Evolutionary conservation across 2,329 filamentous ascomycete species (phyloP).

Genomic region (Cercospora sp.): DNA sequence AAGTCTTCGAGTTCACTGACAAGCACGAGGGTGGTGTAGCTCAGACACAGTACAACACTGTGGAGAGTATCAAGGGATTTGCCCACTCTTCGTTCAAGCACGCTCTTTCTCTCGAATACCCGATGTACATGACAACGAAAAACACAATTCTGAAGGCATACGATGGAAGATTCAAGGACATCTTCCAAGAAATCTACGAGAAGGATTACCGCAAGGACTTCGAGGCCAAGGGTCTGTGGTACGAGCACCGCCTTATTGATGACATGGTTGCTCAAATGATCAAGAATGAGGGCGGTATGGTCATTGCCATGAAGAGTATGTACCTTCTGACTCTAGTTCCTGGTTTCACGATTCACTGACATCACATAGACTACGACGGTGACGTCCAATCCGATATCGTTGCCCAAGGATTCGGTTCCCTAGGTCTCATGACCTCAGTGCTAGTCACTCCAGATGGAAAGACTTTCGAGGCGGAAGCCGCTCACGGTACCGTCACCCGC

Average conservation of each 20-base stretch:
- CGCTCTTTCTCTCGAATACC: conserved; percentile 79
- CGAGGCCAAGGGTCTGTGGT: conserved; percentile 92
- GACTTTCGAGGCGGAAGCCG: conserved; percentile 96
- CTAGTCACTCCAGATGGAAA: conserved; percentile 95
- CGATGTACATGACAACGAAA: conserved; percentile 99
- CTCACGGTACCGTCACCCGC: conserved; percentile 95
- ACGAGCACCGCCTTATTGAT: conserved; percentile 98
- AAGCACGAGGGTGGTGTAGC: conserved; percentile 73
- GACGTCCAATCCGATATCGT: conserved; percentile 99
- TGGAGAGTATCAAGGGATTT: conserved; percentile 91
- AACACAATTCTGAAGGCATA: conserved; percentile 99
- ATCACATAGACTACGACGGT: conserved; percentile 82
- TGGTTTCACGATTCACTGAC: conserved; percentile 19
- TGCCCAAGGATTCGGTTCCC: conserved; percentile 95
- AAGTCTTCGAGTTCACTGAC: conserved; percentile 86
- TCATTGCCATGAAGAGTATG: conserved; percentile 97
- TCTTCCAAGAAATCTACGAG: conserved; percentile 97
- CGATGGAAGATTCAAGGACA: conserved; percentile 98
- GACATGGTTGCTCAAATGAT: conserved; percentile 99
- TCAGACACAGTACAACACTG: conserved; percentile 97
- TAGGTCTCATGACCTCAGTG: conserved; percentile 97
- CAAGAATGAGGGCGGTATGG: conserved; percentile 93
- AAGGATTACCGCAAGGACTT: conserved; percentile 82
- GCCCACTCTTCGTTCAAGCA: conserved; percentile 97
- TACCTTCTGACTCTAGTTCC: conserved; percentile 24